Percentiles rank a stretch among this genome's conserved stretches.
Conservation (phyloP, 768 basidiomycete genomes). For the Phanerodontia chrysosporium region DNA sequence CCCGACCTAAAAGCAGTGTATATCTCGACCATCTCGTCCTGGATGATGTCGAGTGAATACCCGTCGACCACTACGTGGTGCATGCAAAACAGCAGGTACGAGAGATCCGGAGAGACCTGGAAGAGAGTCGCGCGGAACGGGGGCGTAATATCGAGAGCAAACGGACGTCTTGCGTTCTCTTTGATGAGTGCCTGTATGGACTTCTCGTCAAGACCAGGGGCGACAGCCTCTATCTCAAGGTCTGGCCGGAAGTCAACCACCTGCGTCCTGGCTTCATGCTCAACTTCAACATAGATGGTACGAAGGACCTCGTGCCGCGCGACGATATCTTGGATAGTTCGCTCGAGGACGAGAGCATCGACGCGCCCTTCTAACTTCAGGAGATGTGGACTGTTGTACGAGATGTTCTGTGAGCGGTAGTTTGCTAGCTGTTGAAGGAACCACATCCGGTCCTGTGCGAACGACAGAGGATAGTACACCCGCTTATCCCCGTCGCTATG, state of each 20-base stretch:
- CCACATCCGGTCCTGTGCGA: neutral
- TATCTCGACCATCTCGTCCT: neutral
- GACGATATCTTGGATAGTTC: neutral
- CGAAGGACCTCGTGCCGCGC: neutral
- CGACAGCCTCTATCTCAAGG: neutral
- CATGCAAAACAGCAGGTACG: neutral
- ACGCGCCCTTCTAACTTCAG: neutral
- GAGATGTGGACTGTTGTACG: neutral
- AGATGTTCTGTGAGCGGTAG: neutral
- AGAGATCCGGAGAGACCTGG: neutral
- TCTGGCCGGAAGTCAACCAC: neutral
- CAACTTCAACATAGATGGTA: neutral
- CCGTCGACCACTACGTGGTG: neutral
- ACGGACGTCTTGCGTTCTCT: neutral
- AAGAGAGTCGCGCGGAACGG: neutral
- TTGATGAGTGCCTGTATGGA: neutral
- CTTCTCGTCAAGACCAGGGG: neutral
- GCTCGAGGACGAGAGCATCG: neutral
- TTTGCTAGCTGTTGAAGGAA: neutral
- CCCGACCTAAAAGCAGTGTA: neutral
- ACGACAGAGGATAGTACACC: neutral
- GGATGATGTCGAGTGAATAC: neutral
- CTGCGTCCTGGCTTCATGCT: neutral
- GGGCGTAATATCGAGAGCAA: neutral
- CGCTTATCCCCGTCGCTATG: too few relatives aligned